phyloP scores from a whole-genome alignment of 2,329 filamentous ascomycete genomes.

The Nigrospora oryzae region DNA sequence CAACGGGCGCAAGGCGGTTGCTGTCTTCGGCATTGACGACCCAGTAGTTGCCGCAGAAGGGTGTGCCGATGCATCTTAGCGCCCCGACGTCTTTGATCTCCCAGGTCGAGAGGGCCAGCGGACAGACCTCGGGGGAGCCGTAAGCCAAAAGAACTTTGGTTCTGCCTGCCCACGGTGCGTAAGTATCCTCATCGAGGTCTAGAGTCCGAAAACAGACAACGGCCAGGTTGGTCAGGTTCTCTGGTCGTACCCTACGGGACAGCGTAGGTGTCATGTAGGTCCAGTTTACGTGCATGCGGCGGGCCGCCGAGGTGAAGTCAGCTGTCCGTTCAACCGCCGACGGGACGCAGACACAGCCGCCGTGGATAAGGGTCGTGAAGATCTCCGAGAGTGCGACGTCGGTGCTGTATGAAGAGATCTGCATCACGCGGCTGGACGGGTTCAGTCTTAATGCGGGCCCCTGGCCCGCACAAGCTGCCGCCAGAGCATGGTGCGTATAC shows the following conservation, averaged over 20 bases:
- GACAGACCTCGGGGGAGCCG: constrained; percentile 41
- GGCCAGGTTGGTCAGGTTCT: constrained; percentile 16
- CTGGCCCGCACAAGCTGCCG: constrained; percentile 43
- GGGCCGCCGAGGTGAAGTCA: constrained; percentile 31
- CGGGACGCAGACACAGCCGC: constrained; percentile 43
- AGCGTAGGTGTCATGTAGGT: constrained; percentile 42
- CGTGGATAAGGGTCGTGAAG: constrained; percentile 40
- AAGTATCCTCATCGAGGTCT: constrained; percentile 40
- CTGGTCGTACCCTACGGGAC: constrained; percentile 23
- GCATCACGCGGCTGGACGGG: constrained; percentile 45
- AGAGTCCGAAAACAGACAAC: constrained; percentile 32
- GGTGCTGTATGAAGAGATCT: constrained; percentile 47
- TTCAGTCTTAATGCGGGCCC: constrained; percentile 40
- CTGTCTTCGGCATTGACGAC: constrained; percentile 44
- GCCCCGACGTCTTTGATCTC: constrained; percentile 28
- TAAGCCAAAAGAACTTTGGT: constrained; percentile 41
- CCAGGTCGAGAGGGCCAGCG: constrained; percentile 40
- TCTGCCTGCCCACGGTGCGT: constrained; percentile 34
- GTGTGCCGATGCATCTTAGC: constrained; percentile 34
- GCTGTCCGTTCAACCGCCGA: constrained; percentile 31
- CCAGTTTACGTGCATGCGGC: constrained; percentile 31
- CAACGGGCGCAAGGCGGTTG: constrained; percentile 41
- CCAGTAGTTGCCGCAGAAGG: constrained; percentile 41
- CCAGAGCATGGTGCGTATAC: constrained; percentile 51
- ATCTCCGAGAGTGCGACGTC: constrained; percentile 46